phyloP scores from a whole-genome alignment of 2,329 filamentous ascomycete genomes.

The Neofusicoccum laricinum region DNA sequence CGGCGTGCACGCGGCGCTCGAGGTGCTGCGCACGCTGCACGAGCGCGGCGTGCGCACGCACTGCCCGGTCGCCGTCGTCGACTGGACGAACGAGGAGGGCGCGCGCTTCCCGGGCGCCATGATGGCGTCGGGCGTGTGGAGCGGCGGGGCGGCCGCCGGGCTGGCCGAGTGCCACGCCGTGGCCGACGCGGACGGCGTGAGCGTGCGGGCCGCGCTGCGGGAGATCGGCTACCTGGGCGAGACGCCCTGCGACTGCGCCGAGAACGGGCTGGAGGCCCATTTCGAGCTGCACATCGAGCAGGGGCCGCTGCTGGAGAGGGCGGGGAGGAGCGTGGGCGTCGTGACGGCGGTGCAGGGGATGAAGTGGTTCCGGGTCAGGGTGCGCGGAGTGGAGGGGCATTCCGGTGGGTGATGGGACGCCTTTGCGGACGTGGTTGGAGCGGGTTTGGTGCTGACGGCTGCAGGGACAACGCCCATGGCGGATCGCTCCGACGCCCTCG shows the following conservation, averaged over 20 bases:
- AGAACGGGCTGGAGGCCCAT: conserved; percentile 68
- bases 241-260: conserved; percentile 54
- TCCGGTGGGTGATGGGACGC: too few species aligned
- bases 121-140: conserved; percentile 74
- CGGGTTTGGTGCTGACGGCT: neutral
- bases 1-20: conserved; percentile 69
- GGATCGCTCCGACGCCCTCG: conserved; percentile 20
- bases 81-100: conserved; percentile 82
- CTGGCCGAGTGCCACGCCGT: conserved; percentile 62
- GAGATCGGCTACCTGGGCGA: conserved; percentile 68
- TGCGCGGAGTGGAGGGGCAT: conserved; percentile 51
- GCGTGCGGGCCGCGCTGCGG: conserved; percentile 63
- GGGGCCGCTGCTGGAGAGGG: conserved; percentile 68
- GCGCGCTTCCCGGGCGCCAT: conserved; percentile 75
- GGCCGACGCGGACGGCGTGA: conserved; percentile 58
- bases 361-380: conserved; percentile 67
- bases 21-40: conserved; percentile 60
- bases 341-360: conserved; percentile 74
- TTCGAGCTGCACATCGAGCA: conserved; percentile 87
- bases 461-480: conserved; percentile 18
- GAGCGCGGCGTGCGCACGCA: conserved; percentile 41
- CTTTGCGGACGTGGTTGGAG: too few species aligned
- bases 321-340: conserved; percentile 62
- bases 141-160: conserved; percentile 55
- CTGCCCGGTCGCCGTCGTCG: conserved; percentile 70